Percentiles rank a stretch among this genome's conserved stretches.
Evolutionary conservation across 2,329 filamentous ascomycete genomes (phyloP).

Genomic region (Leptosphaerulina australis): DNA sequence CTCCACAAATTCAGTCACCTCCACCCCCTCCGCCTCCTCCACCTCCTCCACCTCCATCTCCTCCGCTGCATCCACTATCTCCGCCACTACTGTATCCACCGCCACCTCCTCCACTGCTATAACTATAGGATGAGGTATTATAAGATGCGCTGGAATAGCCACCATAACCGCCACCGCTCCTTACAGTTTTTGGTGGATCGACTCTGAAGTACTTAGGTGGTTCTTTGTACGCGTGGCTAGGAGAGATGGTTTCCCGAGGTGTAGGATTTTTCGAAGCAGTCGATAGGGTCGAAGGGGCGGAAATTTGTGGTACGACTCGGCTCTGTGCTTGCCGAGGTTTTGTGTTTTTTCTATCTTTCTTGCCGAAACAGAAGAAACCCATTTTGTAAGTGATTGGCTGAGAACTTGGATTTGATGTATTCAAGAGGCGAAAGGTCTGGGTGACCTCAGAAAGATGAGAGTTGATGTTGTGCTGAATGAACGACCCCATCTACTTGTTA

Average conservation of each 20-base stretch:
- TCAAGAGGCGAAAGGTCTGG: background rate
- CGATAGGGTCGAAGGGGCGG: background rate
- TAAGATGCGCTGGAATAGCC: background rate
- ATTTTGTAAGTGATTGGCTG: background rate
- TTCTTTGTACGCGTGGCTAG: background rate
- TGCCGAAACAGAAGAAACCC: slow-evolving; percentile 12
- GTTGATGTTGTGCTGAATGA: background rate
- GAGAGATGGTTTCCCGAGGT: background rate
- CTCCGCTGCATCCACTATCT: slow-evolving; percentile 4
- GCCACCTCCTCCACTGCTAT: background rate
- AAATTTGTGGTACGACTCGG: background rate
- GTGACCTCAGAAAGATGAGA: background rate
- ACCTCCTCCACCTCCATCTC: slow-evolving; percentile 6
- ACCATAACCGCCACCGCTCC: background rate
- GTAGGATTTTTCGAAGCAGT: background rate
- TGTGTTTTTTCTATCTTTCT: too few relatives aligned
- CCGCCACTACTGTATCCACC: background rate
- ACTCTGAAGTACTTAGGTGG: background rate
- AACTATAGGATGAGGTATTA: background rate
- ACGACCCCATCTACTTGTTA: too few relatives aligned
- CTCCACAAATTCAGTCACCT: background rate
- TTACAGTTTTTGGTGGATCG: background rate
- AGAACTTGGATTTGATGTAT: background rate
- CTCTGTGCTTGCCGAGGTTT: too few relatives aligned
- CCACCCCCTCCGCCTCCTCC: background rate